Evolutionary conservation across 139 green algal species (phyloP), one percentile per base, ranked within the genome.

Genomic region (Chlamydomonas urium): DNA sequence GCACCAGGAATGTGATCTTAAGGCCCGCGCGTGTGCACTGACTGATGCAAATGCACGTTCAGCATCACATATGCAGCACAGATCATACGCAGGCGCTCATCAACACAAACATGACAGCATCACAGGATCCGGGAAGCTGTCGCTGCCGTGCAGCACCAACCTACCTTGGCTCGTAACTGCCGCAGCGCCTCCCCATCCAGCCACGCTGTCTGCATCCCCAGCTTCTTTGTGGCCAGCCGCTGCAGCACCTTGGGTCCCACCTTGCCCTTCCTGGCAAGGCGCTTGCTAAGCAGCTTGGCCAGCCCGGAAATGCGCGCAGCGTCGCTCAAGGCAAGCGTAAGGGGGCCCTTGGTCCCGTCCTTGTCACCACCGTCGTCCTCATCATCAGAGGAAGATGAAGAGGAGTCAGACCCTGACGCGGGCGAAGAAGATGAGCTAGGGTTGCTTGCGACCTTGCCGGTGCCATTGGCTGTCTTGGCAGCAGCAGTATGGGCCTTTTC

Each of bases 1-100:
- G n/a, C 17, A 50, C 5, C 17, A 62, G 53, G 53, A 62, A 62
- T 31, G 53, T 62, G 53, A 62, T 62, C 53, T 62, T 62, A 62
- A 62, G n/a, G 53, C n/a, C 53, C 53, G 53, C 5, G 53, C 53
- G 53, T 62, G 53, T n/a, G n/a, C n/a, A n/a, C n/a, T n/a, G n/a
- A n/a, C n/a, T n/a, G n/a, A n/a, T n/a, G n/a, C n/a, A n/a, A n/a
- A n/a, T n/a, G n/a, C n/a, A n/a, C n/a, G n/a, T n/a, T n/a, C n/a
- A n/a, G n/a, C n/a, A n/a, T n/a, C n/a, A n/a, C n/a, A n/a, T n/a
- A n/a, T n/a, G n/a, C n/a, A n/a, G n/a, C n/a, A n/a, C n/a, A n/a
- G n/a, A n/a, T n/a, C n/a, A n/a, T n/a, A n/a, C n/a, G n/a, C n/a
- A n/a, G n/a, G n/a, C n/a, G n/a, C n/a, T n/a, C n/a, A n/a, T n/a